Evolutionary conservation across 2,329 filamentous ascomycete species (phyloP).

Genomic region (Colletotrichum kahawae): DNA sequence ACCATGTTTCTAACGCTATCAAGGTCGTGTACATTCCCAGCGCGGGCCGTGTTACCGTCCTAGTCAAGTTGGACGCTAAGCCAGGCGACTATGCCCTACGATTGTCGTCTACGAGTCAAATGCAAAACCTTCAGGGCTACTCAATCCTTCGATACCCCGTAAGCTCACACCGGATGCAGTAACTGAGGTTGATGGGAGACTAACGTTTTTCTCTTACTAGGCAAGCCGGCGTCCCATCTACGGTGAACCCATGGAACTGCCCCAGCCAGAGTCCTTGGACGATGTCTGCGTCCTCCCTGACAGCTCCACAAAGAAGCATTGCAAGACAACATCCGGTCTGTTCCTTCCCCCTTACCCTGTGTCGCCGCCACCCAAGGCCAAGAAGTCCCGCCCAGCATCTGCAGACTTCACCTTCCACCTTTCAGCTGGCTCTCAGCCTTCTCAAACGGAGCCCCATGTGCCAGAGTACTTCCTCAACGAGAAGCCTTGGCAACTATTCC

Average conservation of each 20-base stretch:
- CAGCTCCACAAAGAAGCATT: constrained; percentile 3
- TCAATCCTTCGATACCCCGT: constrained; percentile 21
- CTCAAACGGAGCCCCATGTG: background rate
- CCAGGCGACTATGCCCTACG: constrained; percentile 26
- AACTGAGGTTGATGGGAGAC: background rate
- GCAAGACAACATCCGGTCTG: constrained; percentile 11
- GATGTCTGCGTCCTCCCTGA: constrained; percentile 23
- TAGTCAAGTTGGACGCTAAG: constrained; percentile 24
- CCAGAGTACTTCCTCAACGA: constrained; percentile 14
- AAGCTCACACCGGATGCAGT: background rate
- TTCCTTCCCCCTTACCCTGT: constrained; percentile 18
- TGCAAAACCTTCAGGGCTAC: constrained; percentile 29
- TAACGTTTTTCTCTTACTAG: background rate
- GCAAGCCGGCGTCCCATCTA: constrained; percentile 15
- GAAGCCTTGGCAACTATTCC: constrained; percentile 17
- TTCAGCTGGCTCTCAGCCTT: background rate
- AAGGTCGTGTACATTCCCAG: constrained; percentile 24
- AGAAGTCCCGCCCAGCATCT: constrained; percentile 17
- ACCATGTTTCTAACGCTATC: background rate
- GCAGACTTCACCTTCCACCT: constrained; percentile 6
- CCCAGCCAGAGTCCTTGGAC: background rate
- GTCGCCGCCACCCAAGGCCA: background rate
- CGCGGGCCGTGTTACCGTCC: constrained; percentile 24
- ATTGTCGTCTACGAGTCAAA: constrained; percentile 25
- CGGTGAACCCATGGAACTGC: constrained; percentile 23